Base-by-base conservation (phyloP, 129 eudicot species). In the Lactuca saligna region DNA sequence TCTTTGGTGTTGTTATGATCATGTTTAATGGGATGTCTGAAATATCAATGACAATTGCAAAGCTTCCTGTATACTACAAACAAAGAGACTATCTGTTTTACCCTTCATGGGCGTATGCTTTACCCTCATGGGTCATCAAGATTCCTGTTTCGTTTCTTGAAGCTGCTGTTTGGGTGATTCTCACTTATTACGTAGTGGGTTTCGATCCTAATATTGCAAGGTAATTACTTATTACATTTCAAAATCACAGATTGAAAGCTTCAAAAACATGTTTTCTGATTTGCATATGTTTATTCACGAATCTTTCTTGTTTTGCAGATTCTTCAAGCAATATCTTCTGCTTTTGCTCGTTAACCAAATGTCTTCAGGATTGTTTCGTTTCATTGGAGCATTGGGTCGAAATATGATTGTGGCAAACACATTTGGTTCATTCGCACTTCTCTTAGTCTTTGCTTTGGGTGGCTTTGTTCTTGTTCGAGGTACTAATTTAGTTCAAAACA, bases 1-100 rank as follows among this genome's bases (percentile, higher is more conserved):
- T 91, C 70, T 85, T 78, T 49, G 59, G 74, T 12, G 76, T 76
- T 31, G 44, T 60, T 15, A 54, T 70, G 66, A 35, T 82, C 37
- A 76, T 85, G 91, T 87, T 85, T 58, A 85, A 82, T 25, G 95
- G 97, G 11, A 69, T 84, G 82, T 60, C 95, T 7, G 97, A 90
- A 82, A 41, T 91, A 48, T 67, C 95, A 64, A 81, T 91, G 91
- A 91, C 92, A 3, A 91, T 87, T 39, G 75, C 73, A 17, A 91
- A 85, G 72, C 95, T 87, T 78, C 96, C 97, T 0, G 89, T 85
- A 17, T 91, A 83, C 38, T 91, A 78, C 69, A 91, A 91, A 75
- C 97, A 91, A 72, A 73, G 97, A 20, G 85, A 91, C 73, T 85
- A 80, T 69, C 90, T 83, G 4, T 91, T 91, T 48, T 91, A 59